These are phyloP conservation scores for Boletus patriciae DNA, from an alignment of 768 basidiomycete species.

Conservation along the genomic window DNA sequence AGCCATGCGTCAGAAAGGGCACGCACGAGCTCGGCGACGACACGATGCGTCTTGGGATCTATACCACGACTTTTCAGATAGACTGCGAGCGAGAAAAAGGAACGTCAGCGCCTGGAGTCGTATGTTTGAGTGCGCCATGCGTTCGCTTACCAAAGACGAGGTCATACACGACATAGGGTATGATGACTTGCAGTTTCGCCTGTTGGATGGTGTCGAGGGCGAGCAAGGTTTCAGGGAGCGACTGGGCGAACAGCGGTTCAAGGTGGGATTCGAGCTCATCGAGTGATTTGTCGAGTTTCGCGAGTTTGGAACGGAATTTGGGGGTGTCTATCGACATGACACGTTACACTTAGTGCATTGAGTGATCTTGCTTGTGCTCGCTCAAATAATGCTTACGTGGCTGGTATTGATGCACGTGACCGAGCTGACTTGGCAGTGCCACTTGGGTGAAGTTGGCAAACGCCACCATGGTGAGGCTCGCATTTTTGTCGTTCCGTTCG, in stretches of 20 bases:
- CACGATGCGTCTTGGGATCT: conserved; percentile 76
- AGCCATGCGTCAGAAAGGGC: neutral
- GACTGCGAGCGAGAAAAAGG: conserved; percentile 42
- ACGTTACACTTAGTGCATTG: too few relatives aligned
- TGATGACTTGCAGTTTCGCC: conserved; percentile 73
- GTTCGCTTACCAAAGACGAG: conserved; percentile 73
- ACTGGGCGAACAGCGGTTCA: conserved; percentile 63
- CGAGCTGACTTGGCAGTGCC: conserved; percentile 1
- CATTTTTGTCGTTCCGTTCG: neutral
- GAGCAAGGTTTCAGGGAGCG: conserved; percentile 65
- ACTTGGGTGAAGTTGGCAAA: neutral
- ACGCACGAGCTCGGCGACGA: conserved; percentile 56
- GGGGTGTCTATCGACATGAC: conserved; percentile 38
- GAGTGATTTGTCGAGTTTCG: conserved; percentile 54
- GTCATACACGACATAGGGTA: conserved; percentile 85
- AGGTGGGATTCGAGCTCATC: conserved; percentile 68
- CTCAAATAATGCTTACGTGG: too few relatives aligned
- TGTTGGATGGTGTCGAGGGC: conserved; percentile 72
- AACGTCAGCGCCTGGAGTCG: neutral
- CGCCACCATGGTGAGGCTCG: conserved; percentile 22
- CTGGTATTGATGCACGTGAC: conserved; percentile 12
- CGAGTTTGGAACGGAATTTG: conserved; percentile 43
- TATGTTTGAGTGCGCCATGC: neutral
- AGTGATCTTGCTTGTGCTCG: too few relatives aligned
- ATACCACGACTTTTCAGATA: conserved; percentile 80